Evolutionary conservation across 176 grass and related monocot species (phyloP).

Genomic region (Triticum turgidum): DNA sequence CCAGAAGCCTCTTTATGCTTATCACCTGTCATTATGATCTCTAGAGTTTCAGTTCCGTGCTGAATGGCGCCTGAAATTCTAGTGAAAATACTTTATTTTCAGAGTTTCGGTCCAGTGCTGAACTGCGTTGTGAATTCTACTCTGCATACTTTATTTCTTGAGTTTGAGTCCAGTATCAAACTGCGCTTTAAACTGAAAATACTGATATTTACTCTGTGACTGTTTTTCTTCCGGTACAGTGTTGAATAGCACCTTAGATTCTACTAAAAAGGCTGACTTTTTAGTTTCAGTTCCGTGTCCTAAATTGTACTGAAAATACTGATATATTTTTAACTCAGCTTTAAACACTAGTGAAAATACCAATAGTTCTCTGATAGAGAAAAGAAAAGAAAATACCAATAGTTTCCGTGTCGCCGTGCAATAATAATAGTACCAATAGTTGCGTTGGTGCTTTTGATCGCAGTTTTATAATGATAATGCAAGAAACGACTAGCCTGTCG

Average conservation of each 20-base stretch:
- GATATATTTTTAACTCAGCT: neutral
- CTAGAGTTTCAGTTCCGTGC: neutral
- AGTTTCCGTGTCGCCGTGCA: neutral
- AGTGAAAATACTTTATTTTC: neutral
- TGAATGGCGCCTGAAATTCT: conserved; percentile 1
- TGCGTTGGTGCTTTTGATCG: neutral
- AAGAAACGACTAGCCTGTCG: conserved; percentile 5
- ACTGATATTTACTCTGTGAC: neutral
- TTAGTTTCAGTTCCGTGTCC: neutral
- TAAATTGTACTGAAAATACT: neutral
- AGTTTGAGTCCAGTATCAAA: neutral
- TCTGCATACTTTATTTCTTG: neutral
- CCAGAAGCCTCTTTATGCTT: neutral
- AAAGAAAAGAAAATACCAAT: neutral
- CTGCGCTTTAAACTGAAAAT: neutral
- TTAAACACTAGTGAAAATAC: neutral
- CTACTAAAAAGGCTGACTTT: neutral
- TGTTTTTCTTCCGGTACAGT: neutral
- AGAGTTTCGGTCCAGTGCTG: neutral
- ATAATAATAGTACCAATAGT: too few species aligned
- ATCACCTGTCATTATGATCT: neutral
- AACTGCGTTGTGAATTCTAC: neutral
- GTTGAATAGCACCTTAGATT: neutral
- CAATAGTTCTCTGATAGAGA: neutral
- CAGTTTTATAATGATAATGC: neutral